Evolutionary conservation across 805 yeast species (phyloP).

Genomic region (Candida dajiaensis): DNA sequence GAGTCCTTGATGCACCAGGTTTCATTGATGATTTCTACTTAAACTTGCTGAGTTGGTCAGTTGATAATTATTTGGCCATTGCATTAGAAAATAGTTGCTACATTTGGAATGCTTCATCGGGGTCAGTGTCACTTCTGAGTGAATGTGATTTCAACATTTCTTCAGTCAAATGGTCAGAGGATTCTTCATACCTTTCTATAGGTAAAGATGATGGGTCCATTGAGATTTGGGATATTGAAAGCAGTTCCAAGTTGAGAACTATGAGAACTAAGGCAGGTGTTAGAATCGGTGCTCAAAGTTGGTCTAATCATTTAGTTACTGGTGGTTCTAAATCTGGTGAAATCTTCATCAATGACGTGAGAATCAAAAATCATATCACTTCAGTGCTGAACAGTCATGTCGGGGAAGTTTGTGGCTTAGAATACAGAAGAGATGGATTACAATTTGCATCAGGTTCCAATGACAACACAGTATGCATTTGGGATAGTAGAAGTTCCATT

Average conservation of each 20-base stretch:
- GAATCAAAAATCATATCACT: constrained; percentile 72
- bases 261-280: constrained; percentile 65
- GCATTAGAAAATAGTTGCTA: constrained; percentile 82
- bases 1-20: constrained; percentile 96
- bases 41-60: constrained; percentile 84
- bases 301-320: constrained; percentile 78
- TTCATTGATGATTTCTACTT: constrained; percentile 88
- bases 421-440: constrained; percentile 77
- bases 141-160: constrained; percentile 56
- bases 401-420: constrained; percentile 91
- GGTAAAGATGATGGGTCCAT: constrained; percentile 80
- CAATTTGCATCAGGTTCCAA: constrained; percentile 92
- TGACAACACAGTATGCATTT: constrained; percentile 85
- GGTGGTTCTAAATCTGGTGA: constrained; percentile 87
- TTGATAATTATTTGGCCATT: constrained; percentile 74
- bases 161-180: constrained; percentile 86
- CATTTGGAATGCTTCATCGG: constrained; percentile 87
- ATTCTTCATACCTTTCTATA: constrained; percentile 77
- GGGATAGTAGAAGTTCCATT: constrained; percentile 73
- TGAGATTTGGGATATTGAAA: constrained; percentile 92
- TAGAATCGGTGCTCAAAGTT: constrained; percentile 75
- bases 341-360: constrained; percentile 83
- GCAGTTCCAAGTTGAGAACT: constrained; percentile 66
- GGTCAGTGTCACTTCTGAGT: constrained; percentile 64
- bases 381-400: constrained; percentile 56